Conservation (phyloP, 2,329 filamentous ascomycete species). For the Penicillium digitatum region DNA sequence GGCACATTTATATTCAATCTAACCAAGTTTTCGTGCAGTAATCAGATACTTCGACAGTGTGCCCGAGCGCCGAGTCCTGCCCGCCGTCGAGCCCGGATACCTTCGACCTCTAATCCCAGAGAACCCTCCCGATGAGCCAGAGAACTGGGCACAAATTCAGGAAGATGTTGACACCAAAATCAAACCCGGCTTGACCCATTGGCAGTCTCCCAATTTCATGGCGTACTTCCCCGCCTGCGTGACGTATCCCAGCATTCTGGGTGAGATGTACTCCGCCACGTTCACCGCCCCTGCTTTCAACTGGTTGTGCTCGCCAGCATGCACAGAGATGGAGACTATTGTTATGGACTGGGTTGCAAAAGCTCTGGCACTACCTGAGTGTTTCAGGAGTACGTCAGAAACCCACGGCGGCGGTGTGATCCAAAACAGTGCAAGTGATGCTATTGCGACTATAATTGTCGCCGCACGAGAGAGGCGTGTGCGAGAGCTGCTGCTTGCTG, state of each 20-base stretch:
- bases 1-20: neutral
- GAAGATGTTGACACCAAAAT: conserved; percentile 81
- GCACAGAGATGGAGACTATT: conserved; percentile 89
- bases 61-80: conserved; percentile 65
- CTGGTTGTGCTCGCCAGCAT: conserved; percentile 89
- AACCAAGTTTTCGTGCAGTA: conserved; percentile 50
- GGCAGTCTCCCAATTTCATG: conserved; percentile 92
- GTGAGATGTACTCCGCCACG: conserved; percentile 85
- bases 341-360: conserved; percentile 88
- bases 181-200: conserved; percentile 88
- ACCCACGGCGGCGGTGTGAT: conserved; percentile 79
- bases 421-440: conserved; percentile 84
- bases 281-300: conserved; percentile 93
- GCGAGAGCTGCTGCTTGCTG: conserved; percentile 53
- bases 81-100: conserved; percentile 79
- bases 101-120: conserved; percentile 73
- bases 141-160: conserved; percentile 71
- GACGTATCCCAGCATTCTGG: conserved; percentile 78
- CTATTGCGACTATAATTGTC: conserved; percentile 79
- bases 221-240: conserved; percentile 86
- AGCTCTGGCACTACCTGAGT: conserved; percentile 67
- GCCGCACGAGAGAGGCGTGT: conserved; percentile 80
- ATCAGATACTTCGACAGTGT: conserved; percentile 78
- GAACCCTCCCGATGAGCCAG: conserved; percentile 63
- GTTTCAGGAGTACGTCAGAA: conserved; percentile 67